Evolutionary conservation across 441 rosid species (phyloP).

Genomic region (Populus hybrid): DNA sequence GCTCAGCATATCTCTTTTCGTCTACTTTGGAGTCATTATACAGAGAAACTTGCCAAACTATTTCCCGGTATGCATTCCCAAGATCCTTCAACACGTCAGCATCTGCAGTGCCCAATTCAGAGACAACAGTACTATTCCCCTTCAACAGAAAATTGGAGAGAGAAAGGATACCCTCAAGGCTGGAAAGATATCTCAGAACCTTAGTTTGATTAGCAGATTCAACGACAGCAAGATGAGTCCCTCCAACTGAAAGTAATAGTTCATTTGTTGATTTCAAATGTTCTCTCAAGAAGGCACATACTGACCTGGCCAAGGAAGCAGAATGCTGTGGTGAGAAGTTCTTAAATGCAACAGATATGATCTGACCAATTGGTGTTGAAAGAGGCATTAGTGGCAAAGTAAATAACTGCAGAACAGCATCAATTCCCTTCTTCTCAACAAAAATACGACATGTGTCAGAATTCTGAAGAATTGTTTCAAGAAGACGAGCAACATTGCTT

Average conservation of each 20-base stretch:
- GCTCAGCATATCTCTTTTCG: slow-evolving; percentile 57
- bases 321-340: slow-evolving; percentile 93
- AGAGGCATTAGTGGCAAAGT: slow-evolving; percentile 82
- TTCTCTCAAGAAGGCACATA: slow-evolving; percentile 75
- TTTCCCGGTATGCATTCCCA: slow-evolving; percentile 70
- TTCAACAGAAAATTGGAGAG: slow-evolving; percentile 86
- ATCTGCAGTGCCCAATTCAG: slow-evolving; percentile 87
- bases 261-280: slow-evolving; percentile 65
- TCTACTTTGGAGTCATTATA: slow-evolving; percentile 71
- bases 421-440: too few species aligned
- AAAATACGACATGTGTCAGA: too few species aligned
- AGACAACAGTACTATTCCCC: slow-evolving; percentile 66
- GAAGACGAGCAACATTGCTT: too few species aligned
- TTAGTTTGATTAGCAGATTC: slow-evolving; percentile 54
- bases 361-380: slow-evolving; percentile 78
- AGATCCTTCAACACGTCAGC: slow-evolving; percentile 90
- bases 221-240: slow-evolving; percentile 56
- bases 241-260: slow-evolving; percentile 55
- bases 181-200: slow-evolving; percentile 64
- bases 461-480: too few species aligned
- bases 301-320: slow-evolving; percentile 72
- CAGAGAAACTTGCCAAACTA: slow-evolving; percentile 84
- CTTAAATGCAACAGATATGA: slow-evolving; percentile 81
- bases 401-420: slow-evolving; percentile 61
- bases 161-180: slow-evolving; percentile 76